Evolutionary conservation across 1,139 yeast genomes (phyloP), one percentile per base, ranked within the genome.

Genomic region (Candida freyschussii): DNA sequence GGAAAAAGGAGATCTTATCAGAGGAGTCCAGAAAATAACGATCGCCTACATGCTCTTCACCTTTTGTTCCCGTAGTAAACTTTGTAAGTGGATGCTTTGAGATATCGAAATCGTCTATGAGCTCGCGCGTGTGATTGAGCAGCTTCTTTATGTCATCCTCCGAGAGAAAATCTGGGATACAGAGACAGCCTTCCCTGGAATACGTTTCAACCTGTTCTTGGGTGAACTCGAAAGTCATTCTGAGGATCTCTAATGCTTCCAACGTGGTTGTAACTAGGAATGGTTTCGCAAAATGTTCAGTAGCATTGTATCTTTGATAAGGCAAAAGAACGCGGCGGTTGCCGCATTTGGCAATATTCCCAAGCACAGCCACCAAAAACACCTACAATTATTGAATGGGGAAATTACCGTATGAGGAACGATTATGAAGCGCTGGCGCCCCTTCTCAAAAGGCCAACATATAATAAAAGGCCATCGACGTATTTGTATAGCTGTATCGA

Each of bases 1-100:
- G 76, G 57, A 83, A 83, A 52, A 62, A 83, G 6, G 76, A 68
- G 5, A 83, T 64, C 44, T 82, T 81, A 48, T 83, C 83, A 0
- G 85, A 67, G 3, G 89, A 78, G 26, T 73, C 68, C 29, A 82
- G 59, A 53, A 83, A 83, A 55, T 83, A 83, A 20, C 71, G 66
- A 54, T 83, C 91, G 2, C 93, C 91, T 27, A 83, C 69, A 50
- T 81, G 91, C 33, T 66, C 71, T 24, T 72, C 74, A 17, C 70
- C 75, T 8, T 41, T 47, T 2, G 38, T 30, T 11, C 72, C 75
- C 1, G 93, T 82, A 32, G 77, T 74, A 63, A 83, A 83, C 50
- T 69, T 72, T 21, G 91, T 82, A 55, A 71, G 57, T 10, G 94
- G 93, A 48, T 83, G 93, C n/a, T 59, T 57, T 3, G 59, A 51